These are phyloP conservation scores for Fagus crenata DNA, from an alignment of 306 rosid genomes.

Conservation along the genomic window DNA sequence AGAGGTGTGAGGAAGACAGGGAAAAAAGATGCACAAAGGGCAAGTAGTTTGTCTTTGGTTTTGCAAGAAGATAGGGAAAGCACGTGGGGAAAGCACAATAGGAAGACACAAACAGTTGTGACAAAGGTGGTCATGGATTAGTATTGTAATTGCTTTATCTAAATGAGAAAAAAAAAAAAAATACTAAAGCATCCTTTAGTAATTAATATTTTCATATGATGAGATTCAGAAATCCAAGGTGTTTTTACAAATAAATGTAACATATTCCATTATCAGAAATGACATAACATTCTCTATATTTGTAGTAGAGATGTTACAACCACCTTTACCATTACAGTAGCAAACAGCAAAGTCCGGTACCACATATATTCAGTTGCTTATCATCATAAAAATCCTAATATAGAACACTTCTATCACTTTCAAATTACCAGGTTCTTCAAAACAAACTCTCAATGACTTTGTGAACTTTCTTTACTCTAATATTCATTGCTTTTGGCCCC, in stretches of 20 bases:
- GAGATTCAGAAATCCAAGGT: too few relatives aligned
- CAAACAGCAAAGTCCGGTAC: too few relatives aligned
- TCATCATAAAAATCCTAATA: too few relatives aligned
- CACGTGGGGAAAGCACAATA: background rate
- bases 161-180: background rate
- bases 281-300: too few relatives aligned
- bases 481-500: background rate
- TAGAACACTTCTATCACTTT: background rate
- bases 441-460: background rate
- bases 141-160: background rate
- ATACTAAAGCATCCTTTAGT: too few relatives aligned
- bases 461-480: background rate
- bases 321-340: too few relatives aligned
- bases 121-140: background rate
- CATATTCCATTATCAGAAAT: too few relatives aligned
- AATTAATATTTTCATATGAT: too few relatives aligned
- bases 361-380: too few relatives aligned
- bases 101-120: background rate
- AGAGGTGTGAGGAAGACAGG: background rate
- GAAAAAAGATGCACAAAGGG: background rate
- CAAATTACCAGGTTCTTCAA: background rate
- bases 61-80: background rate
- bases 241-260: too few relatives aligned
- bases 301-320: too few relatives aligned
- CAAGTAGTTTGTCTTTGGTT: background rate